Base-by-base conservation (phyloP, 176 grass and related monocot species). In the Microstegium vimineum region DNA sequence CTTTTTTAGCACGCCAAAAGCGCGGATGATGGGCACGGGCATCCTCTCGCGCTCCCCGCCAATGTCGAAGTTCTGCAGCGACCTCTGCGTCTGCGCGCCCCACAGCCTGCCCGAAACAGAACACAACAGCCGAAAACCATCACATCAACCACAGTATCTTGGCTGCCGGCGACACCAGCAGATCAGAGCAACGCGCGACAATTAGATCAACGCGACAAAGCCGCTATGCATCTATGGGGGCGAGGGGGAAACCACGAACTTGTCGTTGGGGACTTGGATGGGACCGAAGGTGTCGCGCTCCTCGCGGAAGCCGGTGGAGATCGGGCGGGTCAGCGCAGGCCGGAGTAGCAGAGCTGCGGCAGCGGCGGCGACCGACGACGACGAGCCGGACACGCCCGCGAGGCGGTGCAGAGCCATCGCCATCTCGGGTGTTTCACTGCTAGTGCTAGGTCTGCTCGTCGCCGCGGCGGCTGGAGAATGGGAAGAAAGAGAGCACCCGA, bases 61-160 rank as follows among this genome's bases (percentile, higher is more conserved):
- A 35, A 99, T 99, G 20, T 99, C 91, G 46, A 99, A 99, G 22
- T 99, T 99, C 81, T 96, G 93, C 73, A 99, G 79, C 59, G 97
- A 99, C 62, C 97, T 91, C 87, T 99, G 97, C 60, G 97, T 99
- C 87, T 99, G 97, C 64, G 97, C 97, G 30, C 97, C 93, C 97
- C 97, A 99, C 77, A 99, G 67, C 85, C 96, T 99, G 64, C 36
- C n/a, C 30, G 6, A 35, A 75, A 83, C 32, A 72, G 10, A 81
- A 41, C 31, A 30, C 12, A n/a, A 62, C 34, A 82, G 7, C 7
- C 71, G 22, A 45, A 56, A 68, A 31, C 6, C 40, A 25, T 72
- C 74, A 83, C 68, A 76, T 80, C 68, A 83, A 72, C 69, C 30
- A 31, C 45, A 25, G 57, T 66, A 57, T 33, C 61, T 5, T 4